These are phyloP conservation scores for Zalaria sp. DNA, from an alignment of 2,329 filamentous ascomycete species.

Conservation along the genomic window DNA sequence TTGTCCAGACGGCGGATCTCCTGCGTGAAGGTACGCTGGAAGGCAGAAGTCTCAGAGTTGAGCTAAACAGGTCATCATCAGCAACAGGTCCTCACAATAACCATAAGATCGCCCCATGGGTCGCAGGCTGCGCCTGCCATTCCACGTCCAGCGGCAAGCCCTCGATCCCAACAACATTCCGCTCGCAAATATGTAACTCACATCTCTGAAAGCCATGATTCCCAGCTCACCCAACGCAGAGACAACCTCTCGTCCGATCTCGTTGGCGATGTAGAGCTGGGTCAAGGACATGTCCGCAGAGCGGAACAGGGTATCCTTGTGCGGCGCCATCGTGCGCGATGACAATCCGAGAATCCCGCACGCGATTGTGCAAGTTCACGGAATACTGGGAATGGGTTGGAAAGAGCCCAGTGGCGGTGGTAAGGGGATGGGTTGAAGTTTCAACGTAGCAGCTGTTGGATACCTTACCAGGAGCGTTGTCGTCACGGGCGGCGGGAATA, in stretches of 20 bases:
- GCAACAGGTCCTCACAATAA: too few species aligned
- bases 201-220: conserved; percentile 93
- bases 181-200: conserved; percentile 35
- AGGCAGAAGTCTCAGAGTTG: conserved; percentile 83
- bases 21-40: conserved; percentile 93
- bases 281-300: conserved; percentile 99
- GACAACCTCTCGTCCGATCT: conserved; percentile 95
- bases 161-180: too few species aligned
- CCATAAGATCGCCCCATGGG: too few species aligned
- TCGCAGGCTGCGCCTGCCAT: too few species aligned
- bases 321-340: conserved; percentile 44
- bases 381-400: not conserved
- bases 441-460: not conserved
- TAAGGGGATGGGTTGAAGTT: not conserved
- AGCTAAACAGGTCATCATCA: conserved; percentile 40
- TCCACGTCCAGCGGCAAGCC: too few species aligned
- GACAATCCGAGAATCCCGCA: too few species aligned
- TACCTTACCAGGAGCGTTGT: not conserved
- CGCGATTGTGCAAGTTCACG: not conserved
- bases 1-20: conserved; percentile 96
- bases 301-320: conserved; percentile 91
- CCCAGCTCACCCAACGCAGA: conserved; percentile 93
- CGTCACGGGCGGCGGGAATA: too few species aligned
- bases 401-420: not conserved
- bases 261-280: conserved; percentile 97